Base-by-base conservation (phyloP, 768 basidiomycete genomes). In the Rhizopogon salebrosus region DNA sequence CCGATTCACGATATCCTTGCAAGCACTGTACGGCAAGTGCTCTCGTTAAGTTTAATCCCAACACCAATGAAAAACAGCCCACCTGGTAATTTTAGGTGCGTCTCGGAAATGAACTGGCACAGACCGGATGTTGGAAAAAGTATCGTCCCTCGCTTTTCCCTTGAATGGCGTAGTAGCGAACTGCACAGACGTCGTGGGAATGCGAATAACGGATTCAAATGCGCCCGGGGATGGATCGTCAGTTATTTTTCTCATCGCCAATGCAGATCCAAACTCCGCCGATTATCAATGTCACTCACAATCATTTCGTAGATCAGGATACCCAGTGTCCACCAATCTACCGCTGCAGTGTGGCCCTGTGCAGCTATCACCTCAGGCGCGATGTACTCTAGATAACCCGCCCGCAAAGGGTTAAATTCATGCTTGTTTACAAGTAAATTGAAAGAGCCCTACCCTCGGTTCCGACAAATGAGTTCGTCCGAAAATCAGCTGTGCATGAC, bases 291-390 rank as follows among this genome's bases (percentile, higher is more conserved):
- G 60, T 49, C 64, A 71, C 91, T 80, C 79, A 93, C 91, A 71
- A 95, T 93, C 92, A 97, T 97, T 75, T 99, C 97, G 75, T 94
- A 97, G 63, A 98, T 92, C 64, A 99, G 82, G 64, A 98, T 98
- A 36, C 97, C 97, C 46, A 98, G 76, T 29, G 97, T 98, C 97
- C 92, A 95, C 95, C 95, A 99, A 73, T 99, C 97, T 48, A 99
- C 97, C 13, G 95, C 95, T 56, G 93, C 93, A 35, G 95, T 97
- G 71, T 99, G 97, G 16, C 97, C 95, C 67, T 89, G 83, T 42
- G 92, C 92, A 61, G 90, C 89, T 66, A 99, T 97, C 54, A 99
- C 97, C 75, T 99, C 97, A 57, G 95, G 95, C 38, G 95, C 94
- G 67, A 99, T 98, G 78, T 99, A 99, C 74, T 98, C 95, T 97